Conservation (phyloP, 306 rosid genomes). For the Rosa multiflora region DNA sequence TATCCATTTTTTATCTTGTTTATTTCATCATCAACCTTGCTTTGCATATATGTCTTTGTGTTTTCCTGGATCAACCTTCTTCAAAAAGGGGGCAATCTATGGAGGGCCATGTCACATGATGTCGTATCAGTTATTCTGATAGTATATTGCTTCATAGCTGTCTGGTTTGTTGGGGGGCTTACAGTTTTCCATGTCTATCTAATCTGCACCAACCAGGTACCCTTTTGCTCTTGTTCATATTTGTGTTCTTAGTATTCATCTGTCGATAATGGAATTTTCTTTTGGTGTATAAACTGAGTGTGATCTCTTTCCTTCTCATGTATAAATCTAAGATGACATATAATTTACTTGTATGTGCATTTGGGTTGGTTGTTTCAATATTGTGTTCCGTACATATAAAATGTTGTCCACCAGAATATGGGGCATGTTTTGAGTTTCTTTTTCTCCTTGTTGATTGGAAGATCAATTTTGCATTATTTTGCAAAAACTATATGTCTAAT, state of each 20-base stretch:
- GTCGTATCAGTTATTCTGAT: constrained; percentile 64
- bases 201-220: constrained; percentile 86
- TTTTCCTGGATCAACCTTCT: constrained; percentile 77
- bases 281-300: background rate
- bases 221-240: constrained; percentile 3
- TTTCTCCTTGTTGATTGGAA: background rate
- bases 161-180: constrained; percentile 97
- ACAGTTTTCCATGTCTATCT: constrained; percentile 82
- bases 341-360: background rate
- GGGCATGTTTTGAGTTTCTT: background rate
- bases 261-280: background rate
- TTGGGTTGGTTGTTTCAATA: background rate
- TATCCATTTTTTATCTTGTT: constrained; percentile 81
- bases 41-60: constrained; percentile 77
- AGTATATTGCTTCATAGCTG: constrained; percentile 72
- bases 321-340: background rate
- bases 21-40: constrained; percentile 65
- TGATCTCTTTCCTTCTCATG: background rate
- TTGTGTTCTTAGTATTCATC: background rate
- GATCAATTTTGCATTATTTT: background rate
- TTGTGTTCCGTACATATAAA: background rate
- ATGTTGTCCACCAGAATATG: background rate
- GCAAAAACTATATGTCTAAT: background rate
- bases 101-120: constrained; percentile 53
- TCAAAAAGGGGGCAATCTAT: constrained; percentile 37